These are phyloP conservation scores for Peronospora belbahrii DNA, from an alignment of 352 stramenopile species.

Conservation along the genomic window DNA sequence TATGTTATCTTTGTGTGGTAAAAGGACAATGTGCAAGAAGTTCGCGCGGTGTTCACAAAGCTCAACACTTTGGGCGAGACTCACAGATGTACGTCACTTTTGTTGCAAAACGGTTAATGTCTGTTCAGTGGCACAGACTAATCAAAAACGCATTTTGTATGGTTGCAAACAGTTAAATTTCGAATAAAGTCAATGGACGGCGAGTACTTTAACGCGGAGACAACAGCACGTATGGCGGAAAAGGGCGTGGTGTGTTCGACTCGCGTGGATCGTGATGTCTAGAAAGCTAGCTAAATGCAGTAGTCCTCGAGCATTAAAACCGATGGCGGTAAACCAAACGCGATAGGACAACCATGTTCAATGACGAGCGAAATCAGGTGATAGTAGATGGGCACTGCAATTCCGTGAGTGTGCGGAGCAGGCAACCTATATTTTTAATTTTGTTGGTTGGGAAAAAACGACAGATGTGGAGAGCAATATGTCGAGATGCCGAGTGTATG, in stretches of 20 bases:
- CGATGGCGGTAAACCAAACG: constrained; percentile 1
- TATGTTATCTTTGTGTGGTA: constrained; percentile 6
- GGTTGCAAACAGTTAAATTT: constrained; percentile 51
- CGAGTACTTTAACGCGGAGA: constrained; percentile 70
- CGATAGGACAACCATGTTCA: neutral
- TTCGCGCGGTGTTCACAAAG: constrained; percentile 57
- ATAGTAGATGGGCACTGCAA: constrained; percentile 4
- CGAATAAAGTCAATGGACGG: constrained; percentile 75
- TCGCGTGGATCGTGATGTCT: constrained; percentile 58
- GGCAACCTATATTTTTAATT: constrained; percentile 27
- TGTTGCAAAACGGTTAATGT: neutral
- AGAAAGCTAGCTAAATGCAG: constrained; percentile 15
- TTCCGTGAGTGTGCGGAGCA: constrained; percentile 1
- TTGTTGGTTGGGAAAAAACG: constrained; percentile 16
- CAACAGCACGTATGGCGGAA: constrained; percentile 59
- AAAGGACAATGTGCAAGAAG: constrained; percentile 53
- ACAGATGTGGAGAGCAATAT: constrained; percentile 5
- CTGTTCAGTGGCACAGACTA: neutral
- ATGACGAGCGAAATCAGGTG: neutral
- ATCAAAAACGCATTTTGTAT: neutral
- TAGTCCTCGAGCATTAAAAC: constrained; percentile 1
- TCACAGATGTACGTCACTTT: constrained; percentile 49
- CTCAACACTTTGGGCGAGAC: constrained; percentile 57
- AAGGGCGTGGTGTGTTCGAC: constrained; percentile 74
- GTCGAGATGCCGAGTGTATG: constrained; percentile 1